These are phyloP conservation scores for Aspergillus panamensis DNA, from an alignment of 495 filamentous ascomycete genomes.

Conservation along the genomic window DNA sequence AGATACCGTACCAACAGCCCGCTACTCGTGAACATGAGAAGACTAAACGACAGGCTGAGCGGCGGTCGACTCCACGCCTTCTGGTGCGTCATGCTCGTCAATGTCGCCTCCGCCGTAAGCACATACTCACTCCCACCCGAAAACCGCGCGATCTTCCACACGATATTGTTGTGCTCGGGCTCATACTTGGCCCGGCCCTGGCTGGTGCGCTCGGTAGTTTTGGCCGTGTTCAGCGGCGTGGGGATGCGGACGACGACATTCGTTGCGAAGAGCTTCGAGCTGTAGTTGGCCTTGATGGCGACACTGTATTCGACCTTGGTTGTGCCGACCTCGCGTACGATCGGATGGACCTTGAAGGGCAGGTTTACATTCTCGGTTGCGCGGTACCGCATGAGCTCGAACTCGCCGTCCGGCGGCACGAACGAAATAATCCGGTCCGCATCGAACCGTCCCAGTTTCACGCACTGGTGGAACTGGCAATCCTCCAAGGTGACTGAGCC, in stretches of 20 bases:
- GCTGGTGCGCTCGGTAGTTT: constrained; percentile 86
- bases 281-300: constrained; percentile 94
- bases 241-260: constrained; percentile 96
- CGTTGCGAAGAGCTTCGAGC: constrained; percentile 92
- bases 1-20: constrained; percentile 91
- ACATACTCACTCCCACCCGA: constrained; percentile 94
- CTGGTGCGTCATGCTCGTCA: constrained; percentile 97
- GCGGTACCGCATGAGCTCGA: constrained; percentile 98
- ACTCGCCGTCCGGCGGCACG: constrained; percentile 95
- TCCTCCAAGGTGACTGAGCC: constrained; percentile 96
- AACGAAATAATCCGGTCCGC: constrained; percentile 97
- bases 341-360: constrained; percentile 97
- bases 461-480: constrained; percentile 99
- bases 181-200: constrained; percentile 99
- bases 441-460: constrained; percentile 96
- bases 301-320: constrained; percentile 99
- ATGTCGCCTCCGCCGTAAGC: constrained; percentile 84
- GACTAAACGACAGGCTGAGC: constrained; percentile 81
- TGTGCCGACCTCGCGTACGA: constrained; percentile 94
- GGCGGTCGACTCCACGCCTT: constrained; percentile 96
- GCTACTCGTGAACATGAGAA: constrained; percentile 97
- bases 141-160: constrained; percentile 98
- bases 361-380: constrained; percentile 99
- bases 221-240: constrained; percentile 93
- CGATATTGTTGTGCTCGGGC: constrained; percentile 94